phyloP scores from a whole-genome alignment of 257 asterid species.

The Scutellaria galericulata region DNA sequence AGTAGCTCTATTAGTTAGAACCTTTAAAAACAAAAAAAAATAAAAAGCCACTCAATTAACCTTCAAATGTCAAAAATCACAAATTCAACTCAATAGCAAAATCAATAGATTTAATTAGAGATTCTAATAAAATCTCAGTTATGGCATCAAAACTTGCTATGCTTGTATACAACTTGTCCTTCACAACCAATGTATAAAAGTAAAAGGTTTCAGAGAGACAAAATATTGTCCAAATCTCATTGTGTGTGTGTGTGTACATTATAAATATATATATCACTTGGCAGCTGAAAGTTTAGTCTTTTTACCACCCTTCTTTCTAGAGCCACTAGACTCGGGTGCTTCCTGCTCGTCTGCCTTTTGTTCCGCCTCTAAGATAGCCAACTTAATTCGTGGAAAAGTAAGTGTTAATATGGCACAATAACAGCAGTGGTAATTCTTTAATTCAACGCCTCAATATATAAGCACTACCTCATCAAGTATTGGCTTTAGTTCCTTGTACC shows the following conservation, averaged over 20 bases:
- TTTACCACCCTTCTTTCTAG: constrained; percentile 70
- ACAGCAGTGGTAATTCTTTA: not conserved
- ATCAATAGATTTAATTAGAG: too few relatives aligned
- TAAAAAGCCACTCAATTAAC: too few relatives aligned
- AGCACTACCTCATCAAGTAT: constrained; percentile 86
- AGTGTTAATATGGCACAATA: not conserved
- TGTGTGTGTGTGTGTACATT: too few relatives aligned
- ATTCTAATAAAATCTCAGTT: too few relatives aligned
- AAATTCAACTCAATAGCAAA: too few relatives aligned
- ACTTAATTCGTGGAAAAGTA: constrained; percentile 44
- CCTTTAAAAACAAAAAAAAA: too few relatives aligned
- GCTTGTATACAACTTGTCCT: too few relatives aligned
- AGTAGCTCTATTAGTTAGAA: too few relatives aligned
- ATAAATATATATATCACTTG: constrained; percentile 36
- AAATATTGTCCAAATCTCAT: not conserved
- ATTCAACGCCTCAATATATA: not conserved
- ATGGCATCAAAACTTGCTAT: too few relatives aligned
- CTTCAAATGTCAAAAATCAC: too few relatives aligned
- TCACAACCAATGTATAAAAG: not conserved
- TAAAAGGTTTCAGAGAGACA: not conserved
- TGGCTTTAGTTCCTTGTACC: constrained; percentile 97
- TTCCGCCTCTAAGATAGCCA: constrained; percentile 92
- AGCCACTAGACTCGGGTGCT: constrained; percentile 62
- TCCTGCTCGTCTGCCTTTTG: constrained; percentile 92
- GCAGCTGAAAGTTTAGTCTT: constrained; percentile 58